A percentile compares a stretch with the other conserved stretches of the same genome.
phyloP scores from a whole-genome alignment of 2,329 filamentous ascomycete genomes.

The Calcarisporium arbuscula region DNA sequence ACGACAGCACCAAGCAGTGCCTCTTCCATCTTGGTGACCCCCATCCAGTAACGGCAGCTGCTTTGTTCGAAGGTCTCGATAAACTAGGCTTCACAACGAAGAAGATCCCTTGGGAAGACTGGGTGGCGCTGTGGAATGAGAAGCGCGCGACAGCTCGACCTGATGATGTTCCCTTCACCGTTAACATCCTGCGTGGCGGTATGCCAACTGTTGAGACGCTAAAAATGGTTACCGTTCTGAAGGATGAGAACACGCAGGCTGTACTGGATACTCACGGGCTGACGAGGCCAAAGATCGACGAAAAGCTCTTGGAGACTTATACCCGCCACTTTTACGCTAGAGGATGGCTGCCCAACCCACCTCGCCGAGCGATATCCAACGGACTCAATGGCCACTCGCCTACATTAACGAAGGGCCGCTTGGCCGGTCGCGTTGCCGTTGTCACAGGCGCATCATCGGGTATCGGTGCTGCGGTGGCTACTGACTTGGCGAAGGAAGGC shows the following conservation, averaged over 20 bases:
- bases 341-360: conserved; percentile 65
- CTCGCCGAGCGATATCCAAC: conserved; percentile 37
- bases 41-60: conserved; percentile 57
- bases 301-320: conserved; percentile 67
- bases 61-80: conserved; percentile 57
- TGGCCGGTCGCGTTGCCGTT: conserved; percentile 65
- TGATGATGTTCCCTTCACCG: conserved; percentile 67
- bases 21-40: conserved; percentile 73
- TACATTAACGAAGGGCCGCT: conserved; percentile 42
- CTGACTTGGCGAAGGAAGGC: conserved; percentile 62
- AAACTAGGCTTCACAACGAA: conserved; percentile 66
- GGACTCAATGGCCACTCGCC: conserved; percentile 7
- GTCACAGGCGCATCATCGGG: conserved; percentile 76
- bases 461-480: conserved; percentile 69
- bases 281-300: conserved; percentile 62
- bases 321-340: conserved; percentile 73
- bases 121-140: conserved; percentile 68
- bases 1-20: conserved; percentile 54
- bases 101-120: conserved; percentile 62
- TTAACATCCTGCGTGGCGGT: conserved; percentile 72
- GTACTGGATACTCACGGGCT: conserved; percentile 47
- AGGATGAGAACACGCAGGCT: conserved; percentile 61
- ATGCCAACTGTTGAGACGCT: conserved; percentile 73
- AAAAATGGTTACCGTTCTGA: conserved; percentile 64
- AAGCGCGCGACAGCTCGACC: conserved; percentile 58